phyloP scores from a whole-genome alignment of 139 green algal species.

The Chlorella sorokiniana region DNA sequence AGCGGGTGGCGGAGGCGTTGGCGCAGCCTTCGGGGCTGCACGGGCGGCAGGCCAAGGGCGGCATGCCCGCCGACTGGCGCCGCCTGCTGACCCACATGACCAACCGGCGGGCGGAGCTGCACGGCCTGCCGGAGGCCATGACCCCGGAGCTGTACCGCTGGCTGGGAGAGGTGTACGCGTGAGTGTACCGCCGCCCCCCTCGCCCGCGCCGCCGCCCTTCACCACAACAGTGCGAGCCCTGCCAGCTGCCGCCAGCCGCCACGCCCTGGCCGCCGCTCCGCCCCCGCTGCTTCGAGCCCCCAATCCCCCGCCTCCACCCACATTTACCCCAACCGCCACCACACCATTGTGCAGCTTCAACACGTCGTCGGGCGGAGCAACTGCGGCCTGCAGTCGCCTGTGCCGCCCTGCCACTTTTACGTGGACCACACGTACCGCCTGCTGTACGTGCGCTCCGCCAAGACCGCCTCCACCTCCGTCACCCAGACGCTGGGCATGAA shows the following conservation, averaged over 20 bases:
- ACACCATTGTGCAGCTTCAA: too few relatives aligned
- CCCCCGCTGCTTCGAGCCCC: too few relatives aligned
- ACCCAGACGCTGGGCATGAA: conserved; percentile 12
- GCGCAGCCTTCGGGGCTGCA: background rate
- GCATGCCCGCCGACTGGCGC: background rate
- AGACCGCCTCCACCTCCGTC: conserved; percentile 18
- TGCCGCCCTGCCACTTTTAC: conserved; percentile 29
- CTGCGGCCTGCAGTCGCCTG: conserved; percentile 9
- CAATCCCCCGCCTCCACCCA: too few relatives aligned
- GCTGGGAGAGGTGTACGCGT: conserved; percentile 7
- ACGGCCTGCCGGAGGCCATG: conserved; percentile 19
- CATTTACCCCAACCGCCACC: too few relatives aligned
- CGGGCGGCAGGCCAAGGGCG: conserved; percentile 2
- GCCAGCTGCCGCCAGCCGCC: too few relatives aligned
- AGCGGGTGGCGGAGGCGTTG: background rate
- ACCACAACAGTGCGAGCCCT: too few relatives aligned
- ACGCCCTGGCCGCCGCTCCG: too few relatives aligned
- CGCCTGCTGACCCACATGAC: conserved; percentile 20
- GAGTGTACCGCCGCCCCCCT: background rate
- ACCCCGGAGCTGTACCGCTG: background rate
- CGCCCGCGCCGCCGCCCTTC: too few relatives aligned
- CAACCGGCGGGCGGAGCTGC: conserved; percentile 5
- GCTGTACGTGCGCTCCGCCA: background rate
- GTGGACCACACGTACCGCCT: conserved; percentile 17
- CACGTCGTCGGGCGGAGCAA: conserved; percentile 7